Evolutionary conservation across 2,329 filamentous ascomycete genomes (phyloP).

Genomic region (Pleoardoris graminearum): DNA sequence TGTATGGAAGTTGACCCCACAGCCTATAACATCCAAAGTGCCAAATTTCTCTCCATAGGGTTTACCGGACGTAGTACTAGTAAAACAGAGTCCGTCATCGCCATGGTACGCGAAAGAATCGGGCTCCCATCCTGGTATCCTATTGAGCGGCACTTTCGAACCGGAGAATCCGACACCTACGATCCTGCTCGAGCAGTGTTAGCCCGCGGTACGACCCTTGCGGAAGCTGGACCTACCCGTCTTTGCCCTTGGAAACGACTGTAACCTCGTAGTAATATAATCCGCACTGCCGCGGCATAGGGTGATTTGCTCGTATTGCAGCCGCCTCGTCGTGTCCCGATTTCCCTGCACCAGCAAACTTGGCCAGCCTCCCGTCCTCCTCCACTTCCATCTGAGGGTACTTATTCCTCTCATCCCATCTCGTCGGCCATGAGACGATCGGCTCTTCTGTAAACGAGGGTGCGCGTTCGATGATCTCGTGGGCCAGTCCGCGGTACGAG

Average conservation of each 20-base stretch:
- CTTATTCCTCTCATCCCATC: slow-evolving; percentile 82
- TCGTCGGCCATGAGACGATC: slow-evolving; percentile 73
- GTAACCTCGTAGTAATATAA: slow-evolving; percentile 91
- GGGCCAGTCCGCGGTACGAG: slow-evolving; percentile 75
- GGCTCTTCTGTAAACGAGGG: slow-evolving; percentile 62
- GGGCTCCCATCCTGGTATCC: slow-evolving; percentile 67
- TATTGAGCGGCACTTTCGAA: slow-evolving; percentile 60
- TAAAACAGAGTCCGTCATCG: slow-evolving; percentile 67
- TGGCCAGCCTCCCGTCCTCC: slow-evolving; percentile 72
- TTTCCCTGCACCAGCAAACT: slow-evolving; percentile 59
- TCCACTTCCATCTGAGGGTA: slow-evolving; percentile 72
- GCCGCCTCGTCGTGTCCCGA: slow-evolving; percentile 71
- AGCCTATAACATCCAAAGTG: slow-evolving; percentile 64
- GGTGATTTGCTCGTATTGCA: slow-evolving; percentile 78
- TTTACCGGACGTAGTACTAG: slow-evolving; percentile 60
- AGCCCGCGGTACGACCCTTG: slow-evolving; percentile 14
- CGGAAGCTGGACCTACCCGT: slow-evolving; percentile 59
- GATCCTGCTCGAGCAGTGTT: slow-evolving; percentile 40
- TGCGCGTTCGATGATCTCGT: slow-evolving; percentile 80
- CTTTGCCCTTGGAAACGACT: slow-evolving; percentile 67
- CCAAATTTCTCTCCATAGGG: slow-evolving; percentile 64
- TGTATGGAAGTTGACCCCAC: slow-evolving; percentile 66
- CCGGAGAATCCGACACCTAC: slow-evolving; percentile 65
- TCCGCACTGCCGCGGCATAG: slow-evolving; percentile 86
- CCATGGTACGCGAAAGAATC: slow-evolving; percentile 70